Conservation (phyloP, 1,139 yeast genomes). For the Sugiyamaella pinicola region DNA sequence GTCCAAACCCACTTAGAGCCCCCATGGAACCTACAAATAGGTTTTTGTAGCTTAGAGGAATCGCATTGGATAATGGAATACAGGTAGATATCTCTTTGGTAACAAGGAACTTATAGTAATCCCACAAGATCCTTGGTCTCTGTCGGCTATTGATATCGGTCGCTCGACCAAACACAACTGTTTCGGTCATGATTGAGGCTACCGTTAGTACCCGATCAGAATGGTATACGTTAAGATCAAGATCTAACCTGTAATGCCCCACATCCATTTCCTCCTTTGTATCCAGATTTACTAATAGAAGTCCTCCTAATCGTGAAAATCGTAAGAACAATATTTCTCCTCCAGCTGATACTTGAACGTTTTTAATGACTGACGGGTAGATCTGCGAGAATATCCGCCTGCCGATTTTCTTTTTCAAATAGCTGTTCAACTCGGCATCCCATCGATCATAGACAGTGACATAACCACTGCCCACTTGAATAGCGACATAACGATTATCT, state of each 20-base stretch:
- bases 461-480: conserved; percentile 12
- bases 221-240: conserved; percentile 31
- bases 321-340: conserved; percentile 38
- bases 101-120: conserved; percentile 32
- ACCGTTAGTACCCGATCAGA: conserved; percentile 34
- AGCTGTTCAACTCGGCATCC: not conserved
- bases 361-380: conserved; percentile 38
- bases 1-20: not conserved
- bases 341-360: conserved; percentile 35
- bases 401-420: conserved; percentile 1
- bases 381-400: conserved; percentile 31
- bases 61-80: conserved; percentile 34
- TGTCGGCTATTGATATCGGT: conserved; percentile 14
- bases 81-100: conserved; percentile 32
- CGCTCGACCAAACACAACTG: conserved; percentile 35
- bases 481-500: conserved; percentile 15
- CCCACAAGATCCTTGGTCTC: conserved; percentile 31
- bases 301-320: conserved; percentile 39
- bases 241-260: conserved; percentile 40
- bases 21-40: conserved; percentile 13
- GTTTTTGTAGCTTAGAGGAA: conserved; percentile 18
- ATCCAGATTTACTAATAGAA: conserved; percentile 34
- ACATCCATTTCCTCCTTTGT: conserved; percentile 38
- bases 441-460: conserved; percentile 13
- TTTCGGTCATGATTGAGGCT: conserved; percentile 35